Conservation (phyloP, 2,329 filamentous ascomycete species). For the Stachybotrys chlorohalonatus region DNA sequence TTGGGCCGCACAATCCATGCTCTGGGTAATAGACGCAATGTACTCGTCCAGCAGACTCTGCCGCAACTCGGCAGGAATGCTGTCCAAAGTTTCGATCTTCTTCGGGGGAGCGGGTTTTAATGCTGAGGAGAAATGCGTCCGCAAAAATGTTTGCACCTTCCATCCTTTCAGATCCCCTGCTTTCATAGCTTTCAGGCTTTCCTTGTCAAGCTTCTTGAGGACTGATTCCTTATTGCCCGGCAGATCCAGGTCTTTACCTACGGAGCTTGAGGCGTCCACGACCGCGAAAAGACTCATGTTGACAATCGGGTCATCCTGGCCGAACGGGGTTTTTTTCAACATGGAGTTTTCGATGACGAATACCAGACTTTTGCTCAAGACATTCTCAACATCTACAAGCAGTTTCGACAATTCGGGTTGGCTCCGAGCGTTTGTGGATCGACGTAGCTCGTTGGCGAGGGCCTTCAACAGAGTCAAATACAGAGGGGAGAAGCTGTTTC, state of each 20-base stretch:
- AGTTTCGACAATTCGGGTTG: conserved; percentile 14
- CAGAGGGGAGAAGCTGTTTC: conserved; percentile 15
- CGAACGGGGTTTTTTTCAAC: conserved; percentile 19
- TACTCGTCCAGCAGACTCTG: conserved; percentile 22
- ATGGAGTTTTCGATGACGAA: conserved; percentile 16
- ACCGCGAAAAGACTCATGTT: conserved; percentile 22
- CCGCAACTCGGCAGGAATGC: conserved; percentile 17
- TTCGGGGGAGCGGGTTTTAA: conserved; percentile 22
- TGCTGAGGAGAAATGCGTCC: conserved; percentile 22
- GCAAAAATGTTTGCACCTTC: conserved; percentile 35
- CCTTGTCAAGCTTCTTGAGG: conserved; percentile 24
- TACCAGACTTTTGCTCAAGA: conserved; percentile 17
- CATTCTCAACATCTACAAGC: conserved; percentile 12
- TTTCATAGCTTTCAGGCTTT: conserved; percentile 21
- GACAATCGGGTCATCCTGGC: conserved; percentile 9
- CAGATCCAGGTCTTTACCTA: conserved; percentile 11
- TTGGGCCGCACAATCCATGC: conserved; percentile 20
- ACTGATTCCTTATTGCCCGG: conserved; percentile 19
- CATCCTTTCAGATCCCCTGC: conserved; percentile 31
- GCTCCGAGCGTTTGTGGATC: conserved; percentile 14
- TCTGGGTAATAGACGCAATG: conserved; percentile 19
- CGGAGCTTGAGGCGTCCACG: conserved; percentile 18
- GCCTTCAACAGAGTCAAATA: conserved; percentile 26
- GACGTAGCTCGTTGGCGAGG: conserved; percentile 17
- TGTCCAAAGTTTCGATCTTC: conserved; percentile 19